A percentile compares a stretch with the other conserved stretches of the same genome.
Conservation (phyloP, 2,329 filamentous ascomycete genomes). For the Septoria petroselini region DNA sequence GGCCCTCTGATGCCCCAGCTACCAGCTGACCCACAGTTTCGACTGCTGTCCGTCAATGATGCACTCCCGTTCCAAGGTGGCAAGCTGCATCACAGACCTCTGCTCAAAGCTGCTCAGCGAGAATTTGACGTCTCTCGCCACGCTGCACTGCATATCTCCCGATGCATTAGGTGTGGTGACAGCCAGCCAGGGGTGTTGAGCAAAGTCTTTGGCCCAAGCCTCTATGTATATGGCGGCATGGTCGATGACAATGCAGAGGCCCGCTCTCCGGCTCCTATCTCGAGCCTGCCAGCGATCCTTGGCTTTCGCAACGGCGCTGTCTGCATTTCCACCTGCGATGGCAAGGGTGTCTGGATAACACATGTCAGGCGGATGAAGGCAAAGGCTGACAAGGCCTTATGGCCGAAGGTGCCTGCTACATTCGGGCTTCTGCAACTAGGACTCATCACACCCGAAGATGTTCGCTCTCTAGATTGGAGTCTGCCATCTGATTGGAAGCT, state of each 20-base stretch:
- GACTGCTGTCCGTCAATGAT: constrained; percentile 36
- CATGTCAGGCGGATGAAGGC: constrained; percentile 42
- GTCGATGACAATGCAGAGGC: constrained; percentile 37
- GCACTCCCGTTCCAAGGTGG: constrained; percentile 42
- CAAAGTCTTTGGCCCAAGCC: constrained; percentile 38
- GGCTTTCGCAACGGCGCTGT: constrained; percentile 38
- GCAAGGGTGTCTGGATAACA: constrained; percentile 45
- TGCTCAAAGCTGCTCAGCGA: constrained; percentile 42
- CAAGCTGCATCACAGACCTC: constrained; percentile 39
- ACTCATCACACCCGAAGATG: constrained; percentile 30
- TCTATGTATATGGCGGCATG: constrained; percentile 45
- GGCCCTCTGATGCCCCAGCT: constrained; percentile 29
- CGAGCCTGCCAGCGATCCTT: constrained; percentile 35
- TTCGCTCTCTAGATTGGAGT: constrained; percentile 22
- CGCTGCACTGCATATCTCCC: constrained; percentile 41
- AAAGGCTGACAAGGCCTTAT: constrained; percentile 41
- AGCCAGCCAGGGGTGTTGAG: constrained; percentile 46
- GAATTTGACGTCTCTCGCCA: constrained; percentile 41
- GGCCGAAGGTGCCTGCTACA: constrained; percentile 44
- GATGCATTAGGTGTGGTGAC: constrained; percentile 44
- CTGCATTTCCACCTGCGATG: constrained; percentile 42
- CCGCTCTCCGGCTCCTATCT: constrained; percentile 12
- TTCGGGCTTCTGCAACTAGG: constrained; percentile 39
- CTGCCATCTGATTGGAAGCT: constrained; percentile 34
- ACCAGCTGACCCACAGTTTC: constrained; percentile 31